These are phyloP conservation scores for Leccinum ponderosum DNA, from an alignment of 1,284 basidiomycete species.

Conservation along the genomic window DNA sequence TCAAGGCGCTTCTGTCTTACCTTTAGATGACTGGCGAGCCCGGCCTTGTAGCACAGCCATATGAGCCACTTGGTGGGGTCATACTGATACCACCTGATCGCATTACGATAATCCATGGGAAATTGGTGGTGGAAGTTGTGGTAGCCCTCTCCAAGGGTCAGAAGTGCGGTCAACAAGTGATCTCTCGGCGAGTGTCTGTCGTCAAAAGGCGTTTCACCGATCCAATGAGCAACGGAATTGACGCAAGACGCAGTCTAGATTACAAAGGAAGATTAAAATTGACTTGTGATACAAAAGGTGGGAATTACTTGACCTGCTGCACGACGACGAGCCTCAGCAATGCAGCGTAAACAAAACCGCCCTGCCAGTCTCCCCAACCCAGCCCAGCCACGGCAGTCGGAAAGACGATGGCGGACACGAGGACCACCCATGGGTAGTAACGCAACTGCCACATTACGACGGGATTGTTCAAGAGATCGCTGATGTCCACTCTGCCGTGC, in stretches of 20 bases:
- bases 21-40: conserved; percentile 83
- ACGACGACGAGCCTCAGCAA: conserved; percentile 79
- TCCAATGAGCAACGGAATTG: conserved; percentile 91
- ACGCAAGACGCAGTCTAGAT: conserved; percentile 85
- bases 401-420: conserved; percentile 69
- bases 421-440: conserved; percentile 68
- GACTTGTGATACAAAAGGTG: no score
- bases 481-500: conserved; percentile 84
- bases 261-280: neutral
- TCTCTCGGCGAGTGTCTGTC: conserved; percentile 89
- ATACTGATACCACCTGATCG: conserved; percentile 88
- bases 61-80: conserved; percentile 91
- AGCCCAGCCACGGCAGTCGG: conserved; percentile 76
- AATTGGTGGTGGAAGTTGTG: conserved; percentile 95
- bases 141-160: conserved; percentile 79
- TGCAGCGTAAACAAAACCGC: conserved; percentile 82
- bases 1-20: conserved; percentile 25
- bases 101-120: conserved; percentile 90
- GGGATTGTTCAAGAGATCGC: conserved; percentile 72
- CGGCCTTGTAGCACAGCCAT: conserved; percentile 56
- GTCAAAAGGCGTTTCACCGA: conserved; percentile 86
- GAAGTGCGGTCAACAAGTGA: conserved; percentile 81
- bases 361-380: conserved; percentile 79
- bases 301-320: conserved; percentile 69
- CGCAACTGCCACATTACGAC: conserved; percentile 85